Conservation (phyloP, 306 rosid genomes). For the Corylus avellana region DNA sequence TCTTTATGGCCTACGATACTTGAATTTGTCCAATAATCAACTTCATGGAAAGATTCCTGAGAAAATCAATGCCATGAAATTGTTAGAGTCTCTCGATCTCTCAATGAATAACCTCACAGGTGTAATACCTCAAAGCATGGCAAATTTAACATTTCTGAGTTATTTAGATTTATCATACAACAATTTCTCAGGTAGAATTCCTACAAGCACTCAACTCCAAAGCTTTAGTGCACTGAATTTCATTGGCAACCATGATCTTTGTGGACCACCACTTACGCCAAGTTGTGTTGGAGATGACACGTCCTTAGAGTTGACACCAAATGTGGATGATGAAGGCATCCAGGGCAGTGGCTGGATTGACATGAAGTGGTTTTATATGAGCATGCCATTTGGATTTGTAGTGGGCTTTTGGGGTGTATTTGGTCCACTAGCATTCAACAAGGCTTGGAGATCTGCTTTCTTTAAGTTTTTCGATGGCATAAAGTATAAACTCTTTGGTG, state of each 20-base stretch:
- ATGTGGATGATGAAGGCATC: too few relatives aligned
- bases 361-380: too few relatives aligned
- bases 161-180: slow-evolving; percentile 32
- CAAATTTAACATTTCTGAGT: slow-evolving; percentile 22
- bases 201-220: slow-evolving; percentile 39
- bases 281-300: slow-evolving; percentile 8
- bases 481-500: too few relatives aligned
- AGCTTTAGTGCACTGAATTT: slow-evolving; percentile 36
- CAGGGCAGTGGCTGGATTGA: too few relatives aligned
- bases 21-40: not conserved
- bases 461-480: too few relatives aligned
- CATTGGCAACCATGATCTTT: slow-evolving; percentile 22
- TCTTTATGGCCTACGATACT: not conserved
- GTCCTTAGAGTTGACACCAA: not conserved
- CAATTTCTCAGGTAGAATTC: slow-evolving; percentile 32
- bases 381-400: too few relatives aligned
- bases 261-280: slow-evolving; percentile 32
- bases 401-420: too few relatives aligned
- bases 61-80: slow-evolving; percentile 5
- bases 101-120: slow-evolving; percentile 20
- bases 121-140: too few relatives aligned
- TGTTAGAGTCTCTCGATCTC: slow-evolving; percentile 35
- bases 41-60: slow-evolving; percentile 16
- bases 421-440: too few relatives aligned
- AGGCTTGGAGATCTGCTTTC: too few relatives aligned